Evolutionary conservation across 169 alveolate species (phyloP).

Genomic region (Plasmodium knowlesi): DNA sequence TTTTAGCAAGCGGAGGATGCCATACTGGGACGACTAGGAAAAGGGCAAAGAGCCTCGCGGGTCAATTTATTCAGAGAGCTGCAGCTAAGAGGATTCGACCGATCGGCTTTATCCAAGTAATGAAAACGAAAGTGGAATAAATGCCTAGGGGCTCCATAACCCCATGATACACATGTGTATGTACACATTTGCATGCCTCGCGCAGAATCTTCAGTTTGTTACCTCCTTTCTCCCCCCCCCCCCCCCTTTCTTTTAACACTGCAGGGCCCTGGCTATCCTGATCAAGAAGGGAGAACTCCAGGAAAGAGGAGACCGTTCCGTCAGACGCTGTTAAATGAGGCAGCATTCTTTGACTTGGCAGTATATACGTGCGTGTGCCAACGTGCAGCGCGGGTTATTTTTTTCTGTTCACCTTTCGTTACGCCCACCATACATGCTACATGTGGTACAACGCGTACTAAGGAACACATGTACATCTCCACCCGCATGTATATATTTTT

Average conservation of each 20-base stretch:
- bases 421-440: not conserved
- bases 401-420: slow-evolving; percentile 14
- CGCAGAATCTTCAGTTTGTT: not conserved
- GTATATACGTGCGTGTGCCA: not conserved
- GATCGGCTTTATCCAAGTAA: slow-evolving; percentile 80
- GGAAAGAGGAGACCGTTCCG: slow-evolving; percentile 89
- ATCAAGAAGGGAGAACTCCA: slow-evolving; percentile 87
- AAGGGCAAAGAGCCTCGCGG: slow-evolving; percentile 88
- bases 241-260: not conserved
- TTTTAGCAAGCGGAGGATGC: slow-evolving; percentile 87
- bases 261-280: slow-evolving; percentile 86
- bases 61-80: slow-evolving; percentile 84
- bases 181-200: not conserved
- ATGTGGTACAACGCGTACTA: not conserved
- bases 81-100: slow-evolving; percentile 85
- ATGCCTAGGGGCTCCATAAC: not conserved
- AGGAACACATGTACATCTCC: not conserved
- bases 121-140: not conserved
- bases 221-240: not conserved
- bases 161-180: not conserved
- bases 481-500: not conserved
- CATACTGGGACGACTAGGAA: slow-evolving; percentile 84
- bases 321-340: slow-evolving; percentile 79
- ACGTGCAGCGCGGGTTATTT: not conserved
- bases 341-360: not conserved